Evolutionary conservation across 106 monocot genomes (phyloP).

Genomic region (Platanthera guangdongensis): DNA sequence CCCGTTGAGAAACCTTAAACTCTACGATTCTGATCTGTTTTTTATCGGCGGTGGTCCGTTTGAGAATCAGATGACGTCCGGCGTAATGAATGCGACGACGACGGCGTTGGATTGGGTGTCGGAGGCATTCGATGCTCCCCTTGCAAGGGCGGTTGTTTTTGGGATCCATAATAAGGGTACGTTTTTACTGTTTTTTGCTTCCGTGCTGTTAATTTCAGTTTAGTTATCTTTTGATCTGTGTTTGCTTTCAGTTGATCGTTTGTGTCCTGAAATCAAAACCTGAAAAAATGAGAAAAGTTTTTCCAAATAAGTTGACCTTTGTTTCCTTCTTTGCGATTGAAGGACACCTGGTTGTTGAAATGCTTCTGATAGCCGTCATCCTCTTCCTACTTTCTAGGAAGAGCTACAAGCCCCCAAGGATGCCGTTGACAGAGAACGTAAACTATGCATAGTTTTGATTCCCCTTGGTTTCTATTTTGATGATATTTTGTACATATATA

Average conservation of each 20-base stretch:
- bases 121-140: constrained; percentile 42
- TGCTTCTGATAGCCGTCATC: constrained; percentile 61
- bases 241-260: neutral
- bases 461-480: neutral
- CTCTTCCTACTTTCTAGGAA: constrained; percentile 68
- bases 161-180: constrained; percentile 70
- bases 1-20: neutral
- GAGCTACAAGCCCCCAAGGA: constrained; percentile 87
- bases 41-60: neutral
- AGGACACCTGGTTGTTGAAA: constrained; percentile 81
- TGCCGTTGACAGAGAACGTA: constrained; percentile 70
- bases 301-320: neutral
- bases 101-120: constrained; percentile 46
- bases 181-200: neutral
- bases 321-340: constrained; percentile 19
- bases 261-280: neutral
- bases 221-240: neutral
- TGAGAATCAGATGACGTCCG: constrained; percentile 30
- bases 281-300: neutral
- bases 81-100: constrained; percentile 36
- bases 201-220: neutral
- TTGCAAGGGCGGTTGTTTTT: constrained; percentile 65
- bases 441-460: neutral
- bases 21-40: no score
- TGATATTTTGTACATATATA: neutral